A percentile compares a stretch with the other conserved stretches of the same genome.
Evolutionary conservation across 208 protist genomes (phyloP).

Genomic region (Wallacemonas collosoma): DNA sequence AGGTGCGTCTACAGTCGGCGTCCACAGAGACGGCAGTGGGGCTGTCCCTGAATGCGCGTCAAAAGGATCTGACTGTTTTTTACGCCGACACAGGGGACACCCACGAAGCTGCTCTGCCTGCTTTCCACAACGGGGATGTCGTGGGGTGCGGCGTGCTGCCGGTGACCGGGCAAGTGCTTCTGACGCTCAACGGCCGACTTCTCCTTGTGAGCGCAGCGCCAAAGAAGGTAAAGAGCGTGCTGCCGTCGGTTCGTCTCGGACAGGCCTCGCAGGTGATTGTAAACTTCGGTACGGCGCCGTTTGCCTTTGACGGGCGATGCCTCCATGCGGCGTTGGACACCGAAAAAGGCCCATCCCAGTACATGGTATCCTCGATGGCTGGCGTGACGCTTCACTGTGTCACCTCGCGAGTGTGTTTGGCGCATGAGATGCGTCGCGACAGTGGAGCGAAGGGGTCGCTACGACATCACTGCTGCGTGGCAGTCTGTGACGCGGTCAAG

Average conservation of each 20-base stretch:
- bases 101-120: constrained; percentile 45
- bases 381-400: constrained; percentile 77
- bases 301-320: constrained; percentile 81
- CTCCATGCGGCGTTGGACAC: constrained; percentile 68
- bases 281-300: constrained; percentile 82
- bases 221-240: constrained; percentile 46
- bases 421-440: constrained; percentile 22
- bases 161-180: constrained; percentile 74
- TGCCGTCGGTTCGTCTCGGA: constrained; percentile 70
- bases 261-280: constrained; percentile 63
- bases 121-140: constrained; percentile 73
- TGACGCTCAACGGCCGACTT: constrained; percentile 87
- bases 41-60: constrained; percentile 15
- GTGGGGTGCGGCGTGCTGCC: constrained; percentile 83
- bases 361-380: constrained; percentile 72
- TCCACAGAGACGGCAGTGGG: constrained; percentile 12
- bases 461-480: constrained; percentile 50
- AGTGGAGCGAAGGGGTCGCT: background rate
- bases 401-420: constrained; percentile 67
- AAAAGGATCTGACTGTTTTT: constrained; percentile 51
- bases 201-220: constrained; percentile 56
- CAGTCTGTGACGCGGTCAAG: constrained; percentile 72
- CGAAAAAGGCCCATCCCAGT: constrained; percentile 63
- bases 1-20: constrained; percentile 65
- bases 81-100: constrained; percentile 71